Conservation (phyloP, 371 early-diverging fungal species). For the Smittium mucronatum region DNA sequence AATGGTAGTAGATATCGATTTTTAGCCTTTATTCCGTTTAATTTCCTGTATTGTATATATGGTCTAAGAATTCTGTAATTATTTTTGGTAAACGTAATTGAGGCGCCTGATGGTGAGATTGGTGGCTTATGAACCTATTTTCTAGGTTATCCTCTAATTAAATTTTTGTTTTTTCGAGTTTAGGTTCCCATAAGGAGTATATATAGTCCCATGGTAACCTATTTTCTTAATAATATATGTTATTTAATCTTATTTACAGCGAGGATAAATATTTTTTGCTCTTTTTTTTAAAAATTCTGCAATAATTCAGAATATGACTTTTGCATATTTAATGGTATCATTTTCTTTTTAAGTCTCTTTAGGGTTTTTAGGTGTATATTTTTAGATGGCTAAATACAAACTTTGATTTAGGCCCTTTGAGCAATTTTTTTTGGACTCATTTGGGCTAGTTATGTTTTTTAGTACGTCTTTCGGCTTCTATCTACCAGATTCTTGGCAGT, state of each 20-base stretch:
- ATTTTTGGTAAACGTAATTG: conserved; percentile 42
- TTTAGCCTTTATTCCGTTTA: conserved; percentile 35
- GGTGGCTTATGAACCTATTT: conserved; percentile 10
- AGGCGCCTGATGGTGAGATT: conserved; percentile 37
- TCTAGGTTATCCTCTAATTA: conserved; percentile 12
- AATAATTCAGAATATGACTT: background rate
- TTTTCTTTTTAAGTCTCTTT: too few relatives aligned
- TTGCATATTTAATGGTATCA: too few relatives aligned
- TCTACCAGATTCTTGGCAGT: too few relatives aligned
- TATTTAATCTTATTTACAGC: background rate
- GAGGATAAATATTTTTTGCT: background rate
- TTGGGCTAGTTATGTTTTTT: too few relatives aligned
- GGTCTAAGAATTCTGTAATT: conserved; percentile 38
- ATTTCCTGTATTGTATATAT: conserved; percentile 35
- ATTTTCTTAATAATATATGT: conserved; percentile 5
- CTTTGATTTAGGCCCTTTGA: too few relatives aligned
- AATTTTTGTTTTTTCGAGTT: conserved; percentile 8
- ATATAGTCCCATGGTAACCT: background rate
- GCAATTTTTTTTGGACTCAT: too few relatives aligned
- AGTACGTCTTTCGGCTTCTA: too few relatives aligned
- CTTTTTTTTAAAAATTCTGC: conserved; percentile 5
- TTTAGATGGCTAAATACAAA: too few relatives aligned
- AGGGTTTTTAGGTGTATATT: too few relatives aligned
- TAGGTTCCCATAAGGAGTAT: conserved; percentile 11
- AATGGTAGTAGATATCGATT: conserved; percentile 27